Evolutionary conservation across 2,329 filamentous ascomycete species (phyloP).

Genomic region (Apiospora marii): DNA sequence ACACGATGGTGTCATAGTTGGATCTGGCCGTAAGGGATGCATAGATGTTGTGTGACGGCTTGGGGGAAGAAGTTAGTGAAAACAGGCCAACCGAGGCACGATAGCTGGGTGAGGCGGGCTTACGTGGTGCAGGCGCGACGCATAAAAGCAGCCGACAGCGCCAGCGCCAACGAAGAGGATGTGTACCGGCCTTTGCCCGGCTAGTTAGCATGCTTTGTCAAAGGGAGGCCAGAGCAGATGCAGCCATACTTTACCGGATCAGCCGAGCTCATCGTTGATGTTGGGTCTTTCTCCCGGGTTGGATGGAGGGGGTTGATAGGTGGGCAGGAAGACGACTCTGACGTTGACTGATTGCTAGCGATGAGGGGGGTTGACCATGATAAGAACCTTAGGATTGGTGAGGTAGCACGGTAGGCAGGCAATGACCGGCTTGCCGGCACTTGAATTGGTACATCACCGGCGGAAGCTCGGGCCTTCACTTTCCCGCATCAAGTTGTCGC

Average conservation of each 20-base stretch:
- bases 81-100: background rate
- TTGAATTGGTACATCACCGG: background rate
- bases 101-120: slow-evolving; percentile 29
- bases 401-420: too few relatives aligned
- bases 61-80: background rate
- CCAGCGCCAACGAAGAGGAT: slow-evolving; percentile 75
- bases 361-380: too few relatives aligned
- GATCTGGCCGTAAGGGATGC: slow-evolving; percentile 78
- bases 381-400: too few relatives aligned
- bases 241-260: slow-evolving; percentile 16
- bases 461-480: slow-evolving; percentile 8
- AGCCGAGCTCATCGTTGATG: background rate
- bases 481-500: background rate
- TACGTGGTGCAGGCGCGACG: slow-evolving; percentile 70
- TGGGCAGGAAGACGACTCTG: background rate
- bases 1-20: slow-evolving; percentile 71
- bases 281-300: background rate
- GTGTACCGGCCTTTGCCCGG: slow-evolving; percentile 53
- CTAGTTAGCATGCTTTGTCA: background rate
- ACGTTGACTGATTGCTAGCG: background rate
- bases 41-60: slow-evolving; percentile 60
- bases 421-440: background rate
- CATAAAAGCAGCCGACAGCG: slow-evolving; percentile 77
- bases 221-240: background rate
- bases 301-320: background rate